Conservation (phyloP, 768 basidiomycete genomes). For the Mycena crocata region DNA sequence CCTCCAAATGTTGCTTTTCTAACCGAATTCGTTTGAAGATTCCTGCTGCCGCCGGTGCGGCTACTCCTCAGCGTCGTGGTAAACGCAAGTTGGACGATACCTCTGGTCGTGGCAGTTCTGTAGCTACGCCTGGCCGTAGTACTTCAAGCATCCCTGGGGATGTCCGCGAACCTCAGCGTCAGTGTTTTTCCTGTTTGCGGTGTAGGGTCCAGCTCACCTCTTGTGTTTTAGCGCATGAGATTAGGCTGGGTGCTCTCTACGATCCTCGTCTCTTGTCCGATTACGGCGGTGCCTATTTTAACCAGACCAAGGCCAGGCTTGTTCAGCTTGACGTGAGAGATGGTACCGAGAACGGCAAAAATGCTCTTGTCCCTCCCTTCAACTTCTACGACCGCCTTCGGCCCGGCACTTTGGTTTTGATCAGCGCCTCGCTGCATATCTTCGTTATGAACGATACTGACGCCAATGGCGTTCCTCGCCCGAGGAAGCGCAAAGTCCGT, state of each 20-base stretch:
- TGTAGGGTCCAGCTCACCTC: background rate
- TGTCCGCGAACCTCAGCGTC: background rate
- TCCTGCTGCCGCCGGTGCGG: background rate
- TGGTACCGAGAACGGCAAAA: background rate
- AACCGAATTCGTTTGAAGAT: background rate
- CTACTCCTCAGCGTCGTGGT: background rate
- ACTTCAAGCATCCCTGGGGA: background rate
- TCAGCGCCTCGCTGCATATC: background rate
- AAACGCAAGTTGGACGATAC: background rate
- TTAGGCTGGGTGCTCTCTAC: background rate
- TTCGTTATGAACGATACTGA: constrained; percentile 1
- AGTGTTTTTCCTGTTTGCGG: background rate
- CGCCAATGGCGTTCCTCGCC: background rate
- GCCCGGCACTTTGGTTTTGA: background rate
- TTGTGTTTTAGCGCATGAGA: background rate
- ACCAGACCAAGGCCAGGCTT: background rate
- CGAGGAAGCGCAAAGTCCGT: background rate
- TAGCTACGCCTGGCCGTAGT: background rate
- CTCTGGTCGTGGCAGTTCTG: background rate
- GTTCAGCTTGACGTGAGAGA: background rate
- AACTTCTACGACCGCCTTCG: background rate
- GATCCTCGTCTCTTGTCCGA: background rate
- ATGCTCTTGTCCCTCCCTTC: background rate
- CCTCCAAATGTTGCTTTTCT: background rate
- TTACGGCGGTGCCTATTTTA: background rate